Conservation (phyloP, 306 rosid species). For the Clitoria ternatea region DNA sequence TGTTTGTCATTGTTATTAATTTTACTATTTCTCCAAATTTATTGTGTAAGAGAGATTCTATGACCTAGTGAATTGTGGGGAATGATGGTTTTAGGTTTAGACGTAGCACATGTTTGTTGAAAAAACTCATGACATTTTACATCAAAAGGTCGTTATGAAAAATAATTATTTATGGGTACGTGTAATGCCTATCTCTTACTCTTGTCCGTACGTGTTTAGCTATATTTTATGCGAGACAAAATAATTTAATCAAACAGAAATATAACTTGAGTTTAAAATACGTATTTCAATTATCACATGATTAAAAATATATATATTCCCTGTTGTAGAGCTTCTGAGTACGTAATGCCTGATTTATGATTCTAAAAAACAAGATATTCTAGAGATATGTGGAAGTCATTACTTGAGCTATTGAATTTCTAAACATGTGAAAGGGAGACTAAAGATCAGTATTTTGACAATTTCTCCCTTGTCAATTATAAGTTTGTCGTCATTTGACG, state of each 20-base stretch:
- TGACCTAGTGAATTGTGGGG: no score
- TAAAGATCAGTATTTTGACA: neutral
- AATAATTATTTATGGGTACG: neutral
- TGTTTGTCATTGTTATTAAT: no score
- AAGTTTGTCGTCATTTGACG: neutral
- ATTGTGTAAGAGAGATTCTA: no score
- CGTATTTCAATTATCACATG: neutral
- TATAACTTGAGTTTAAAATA: neutral
- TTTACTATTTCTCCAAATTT: no score
- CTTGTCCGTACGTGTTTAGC: neutral
- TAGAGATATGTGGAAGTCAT: constrained; percentile 8
- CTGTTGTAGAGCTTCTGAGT: no score
- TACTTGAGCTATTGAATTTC: neutral
- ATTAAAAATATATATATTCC: neutral
- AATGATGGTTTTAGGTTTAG: no score
- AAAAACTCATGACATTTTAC: neutral
- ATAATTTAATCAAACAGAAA: neutral
- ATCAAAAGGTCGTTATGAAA: neutral
- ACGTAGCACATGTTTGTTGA: neutral
- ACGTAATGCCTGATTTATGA: neutral
- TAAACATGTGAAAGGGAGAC: constrained; percentile 10
- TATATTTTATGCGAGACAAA: neutral
- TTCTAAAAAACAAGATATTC: neutral
- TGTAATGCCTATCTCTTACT: neutral
- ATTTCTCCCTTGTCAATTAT: neutral